These are phyloP conservation scores for Nidula niveotomentosa DNA, from an alignment of 1,284 basidiomycete species.

Conservation along the genomic window DNA sequence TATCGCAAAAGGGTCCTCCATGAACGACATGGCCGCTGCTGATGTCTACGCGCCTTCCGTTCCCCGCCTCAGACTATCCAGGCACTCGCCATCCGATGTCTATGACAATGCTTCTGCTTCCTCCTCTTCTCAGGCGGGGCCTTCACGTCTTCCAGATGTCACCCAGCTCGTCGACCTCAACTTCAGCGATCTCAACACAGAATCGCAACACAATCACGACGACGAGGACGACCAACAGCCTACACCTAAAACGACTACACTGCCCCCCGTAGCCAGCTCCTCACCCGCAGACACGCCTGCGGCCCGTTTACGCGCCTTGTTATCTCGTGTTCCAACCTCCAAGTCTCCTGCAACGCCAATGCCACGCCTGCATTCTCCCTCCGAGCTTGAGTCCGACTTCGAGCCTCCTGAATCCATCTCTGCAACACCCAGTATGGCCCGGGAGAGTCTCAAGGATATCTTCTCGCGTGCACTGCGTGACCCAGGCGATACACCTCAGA, in stretches of 20 bases:
- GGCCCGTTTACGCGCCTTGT: constrained; percentile 46
- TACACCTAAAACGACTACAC: constrained; percentile 41
- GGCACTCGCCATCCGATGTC: constrained; percentile 29
- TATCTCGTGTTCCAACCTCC: constrained; percentile 38
- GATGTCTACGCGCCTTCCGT: constrained; percentile 13
- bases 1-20: too few relatives aligned
- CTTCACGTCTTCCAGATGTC: constrained; percentile 34
- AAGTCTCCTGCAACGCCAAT: constrained; percentile 26
- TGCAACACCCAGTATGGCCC: constrained; percentile 46
- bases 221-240: constrained; percentile 47
- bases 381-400: constrained; percentile 63
- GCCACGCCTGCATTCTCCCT: constrained; percentile 32
- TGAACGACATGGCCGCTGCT: constrained; percentile 1
- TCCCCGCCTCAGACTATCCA: constrained; percentile 46
- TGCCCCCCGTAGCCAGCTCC: constrained; percentile 13
- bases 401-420: constrained; percentile 43
- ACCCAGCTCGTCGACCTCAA: constrained; percentile 25
- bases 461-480: constrained; percentile 64
- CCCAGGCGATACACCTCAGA: constrained; percentile 61
- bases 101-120: constrained; percentile 24
- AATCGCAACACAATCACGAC: constrained; percentile 32
- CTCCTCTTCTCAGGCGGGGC: constrained; percentile 34
- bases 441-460: constrained; percentile 58
- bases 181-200: constrained; percentile 14
- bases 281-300: constrained; percentile 42